Evolutionary conservation across 805 yeast genomes (phyloP).

Genomic region (Cyberlindnera meyerae): DNA sequence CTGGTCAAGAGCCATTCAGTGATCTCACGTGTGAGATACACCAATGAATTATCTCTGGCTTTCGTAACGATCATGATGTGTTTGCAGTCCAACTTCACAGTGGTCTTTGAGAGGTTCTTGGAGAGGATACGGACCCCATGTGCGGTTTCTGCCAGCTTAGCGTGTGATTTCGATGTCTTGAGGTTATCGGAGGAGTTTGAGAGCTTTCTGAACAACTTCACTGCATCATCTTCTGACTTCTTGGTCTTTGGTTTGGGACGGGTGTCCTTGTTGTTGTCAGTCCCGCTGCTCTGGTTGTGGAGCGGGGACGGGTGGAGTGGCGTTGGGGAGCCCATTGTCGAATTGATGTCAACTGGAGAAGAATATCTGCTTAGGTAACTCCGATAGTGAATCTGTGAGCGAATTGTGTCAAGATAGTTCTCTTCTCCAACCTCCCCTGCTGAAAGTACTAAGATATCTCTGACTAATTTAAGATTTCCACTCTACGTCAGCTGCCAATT

Average conservation of each 20-base stretch:
- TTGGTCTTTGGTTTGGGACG: not conserved
- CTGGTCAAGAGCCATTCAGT: conserved; percentile 65
- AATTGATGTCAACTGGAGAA: no score
- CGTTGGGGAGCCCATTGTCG: not conserved
- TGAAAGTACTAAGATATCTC: no score
- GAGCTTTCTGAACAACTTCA: conserved; percentile 20
- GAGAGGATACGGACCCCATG: conserved; percentile 74
- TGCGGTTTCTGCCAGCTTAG: conserved; percentile 74
- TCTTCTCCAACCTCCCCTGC: no score
- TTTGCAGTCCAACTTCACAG: conserved; percentile 62
- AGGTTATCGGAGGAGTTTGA: conserved; percentile 36
- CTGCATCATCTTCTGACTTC: conserved; percentile 17
- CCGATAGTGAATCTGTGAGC: no score
- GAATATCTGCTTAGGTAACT: no score
- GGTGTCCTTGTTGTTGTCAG: no score
- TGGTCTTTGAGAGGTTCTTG: conserved; percentile 65
- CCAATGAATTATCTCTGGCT: conserved; percentile 76
- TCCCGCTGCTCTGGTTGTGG: not conserved
- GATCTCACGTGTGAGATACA: conserved; percentile 71
- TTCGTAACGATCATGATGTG: conserved; percentile 84
- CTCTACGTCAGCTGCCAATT: no score
- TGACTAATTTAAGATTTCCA: no score
- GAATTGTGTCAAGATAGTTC: no score
- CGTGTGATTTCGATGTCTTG: conserved; percentile 59
- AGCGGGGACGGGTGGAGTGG: not conserved